Evolutionary conservation across 164 flowering plant species (phyloP).

Genomic region (Tetracentron sinense): DNA sequence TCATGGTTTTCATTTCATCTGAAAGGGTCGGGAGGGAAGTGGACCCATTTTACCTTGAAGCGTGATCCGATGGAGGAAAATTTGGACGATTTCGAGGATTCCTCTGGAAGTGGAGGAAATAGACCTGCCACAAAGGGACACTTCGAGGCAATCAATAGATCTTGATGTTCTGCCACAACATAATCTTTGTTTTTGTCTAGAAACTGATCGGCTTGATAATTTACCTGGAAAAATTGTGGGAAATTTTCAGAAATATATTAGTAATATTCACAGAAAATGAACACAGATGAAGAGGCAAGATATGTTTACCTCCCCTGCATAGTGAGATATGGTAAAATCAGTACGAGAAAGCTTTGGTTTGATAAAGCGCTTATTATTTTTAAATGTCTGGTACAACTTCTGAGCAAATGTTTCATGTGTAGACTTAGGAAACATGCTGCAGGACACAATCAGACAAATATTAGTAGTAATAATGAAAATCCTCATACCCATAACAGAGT

Average conservation of each 20-base stretch:
- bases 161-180: constrained; percentile 98
- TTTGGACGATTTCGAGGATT: constrained; percentile 78
- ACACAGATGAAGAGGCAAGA: background rate
- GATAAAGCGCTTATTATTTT: constrained; percentile 73
- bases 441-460: constrained; percentile 16
- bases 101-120: constrained; percentile 74
- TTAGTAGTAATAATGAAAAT: background rate
- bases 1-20: background rate
- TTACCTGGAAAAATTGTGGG: constrained; percentile 44
- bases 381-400: constrained; percentile 89
- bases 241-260: background rate
- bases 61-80: constrained; percentile 94
- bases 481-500: background rate
- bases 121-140: constrained; percentile 77
- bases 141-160: constrained; percentile 61
- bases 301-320: constrained; percentile 89
- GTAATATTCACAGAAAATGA: background rate
- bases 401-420: constrained; percentile 99
- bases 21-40: too few relatives aligned
- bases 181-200: constrained; percentile 95
- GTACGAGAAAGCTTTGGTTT: constrained; percentile 99
- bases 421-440: constrained; percentile 98
- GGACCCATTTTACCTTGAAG: constrained; percentile 53
- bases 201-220: constrained; percentile 76
- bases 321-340: constrained; percentile 77